Base-by-base conservation (phyloP, 2,329 filamentous ascomycete genomes). In the Colletotrichum paranaense region DNA sequence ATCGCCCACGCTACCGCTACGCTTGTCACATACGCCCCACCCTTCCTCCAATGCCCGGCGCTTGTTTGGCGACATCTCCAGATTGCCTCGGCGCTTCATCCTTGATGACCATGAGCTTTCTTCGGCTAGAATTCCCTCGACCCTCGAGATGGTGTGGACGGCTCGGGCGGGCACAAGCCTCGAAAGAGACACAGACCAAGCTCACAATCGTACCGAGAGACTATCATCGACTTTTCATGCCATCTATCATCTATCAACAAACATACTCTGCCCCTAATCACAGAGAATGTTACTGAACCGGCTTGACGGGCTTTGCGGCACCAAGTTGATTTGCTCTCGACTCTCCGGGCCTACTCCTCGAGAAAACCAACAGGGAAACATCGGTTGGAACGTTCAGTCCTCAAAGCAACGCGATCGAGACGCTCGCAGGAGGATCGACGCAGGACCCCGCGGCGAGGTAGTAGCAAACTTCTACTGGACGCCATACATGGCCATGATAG, bases 21-120 rank as follows among this genome's bases (percentile, higher is more conserved):
- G 53, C 69, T 63, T 77, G 62, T 78, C 74, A 75, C 76, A 77
- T 71, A 69, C 67, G 66, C 74, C 57, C 73, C 62, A 58, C 60
- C 63, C 32, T 66, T 58, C 70, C 53, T 63, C 67, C 38, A 70
- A 68, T 75, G 67, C 71, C 62, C 59, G 72, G 74, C 71, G 74
- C 72, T 75, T 74, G 63, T 68, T 66, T 74, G 55, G 67, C 66
- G 71, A 69, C 53, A 35, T 67, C 35, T 64, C 60, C 60, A 52
- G n/a, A 22, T 55, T 11, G n/a, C 30, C 57, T 65, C 60, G 57
- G 68, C 38, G 28, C 22, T 67, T 14, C 63, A 30, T 71, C 62
- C 67, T 62, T 42, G 42, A 57, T 62, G 63, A 56, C 68, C 55
- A 57, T 38, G 38, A 49, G 56, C 42, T 42, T 19, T 26, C 42